Evolutionary conservation across 164 flowering plant genomes (phyloP), one percentile per base, ranked within the genome.

Genomic region (Hamamelis virginiana): DNA sequence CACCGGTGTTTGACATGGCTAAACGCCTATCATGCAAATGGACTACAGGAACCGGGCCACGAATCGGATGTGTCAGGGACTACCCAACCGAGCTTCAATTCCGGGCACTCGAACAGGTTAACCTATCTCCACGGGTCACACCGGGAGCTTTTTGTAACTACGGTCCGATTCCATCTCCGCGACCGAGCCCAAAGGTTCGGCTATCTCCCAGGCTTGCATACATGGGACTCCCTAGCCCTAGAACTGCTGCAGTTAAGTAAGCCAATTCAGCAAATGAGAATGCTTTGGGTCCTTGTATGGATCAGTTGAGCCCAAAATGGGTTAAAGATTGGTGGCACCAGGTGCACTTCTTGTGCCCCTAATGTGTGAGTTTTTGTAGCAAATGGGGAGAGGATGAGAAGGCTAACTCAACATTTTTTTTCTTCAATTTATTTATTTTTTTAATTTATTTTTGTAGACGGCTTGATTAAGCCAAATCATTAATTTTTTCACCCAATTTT

Each of bases 171-270:
- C 87, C 87, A 33, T 90, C 92, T 5, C 96, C 96, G 6, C 69
- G 96, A 21, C 92, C 91, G 13, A 88, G 91, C 72, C 91, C 96
- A 15, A 88, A 77, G 74, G 67, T 87, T 62, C 75, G 86, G 28
- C 69, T 92, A 14, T 94, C 97, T 0, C 98, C 98, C 4, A 80
- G 94, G 82, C 82, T 94, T 51, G 71, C 90, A 5, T 83, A 77
- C 62, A 91, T 94, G 93, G 97, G 97, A 64, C 76, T 77, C 13
- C 85, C 85, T 3, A 82, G 85, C 63, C 85, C 85, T 38, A 73
- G 80, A 38, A 64, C 72, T 38, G 61, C 72, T 38, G 61, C 68
- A 18, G 65, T 74, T 22, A 65, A 25, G 38, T 74, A 50, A 63
- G 48, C 33, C 9, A 28, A n/a, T 53, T n/a, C 44, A 65, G 1